Evolutionary conservation across 2,329 filamentous ascomycete genomes (phyloP).

Genomic region (Fusarium sp.): DNA sequence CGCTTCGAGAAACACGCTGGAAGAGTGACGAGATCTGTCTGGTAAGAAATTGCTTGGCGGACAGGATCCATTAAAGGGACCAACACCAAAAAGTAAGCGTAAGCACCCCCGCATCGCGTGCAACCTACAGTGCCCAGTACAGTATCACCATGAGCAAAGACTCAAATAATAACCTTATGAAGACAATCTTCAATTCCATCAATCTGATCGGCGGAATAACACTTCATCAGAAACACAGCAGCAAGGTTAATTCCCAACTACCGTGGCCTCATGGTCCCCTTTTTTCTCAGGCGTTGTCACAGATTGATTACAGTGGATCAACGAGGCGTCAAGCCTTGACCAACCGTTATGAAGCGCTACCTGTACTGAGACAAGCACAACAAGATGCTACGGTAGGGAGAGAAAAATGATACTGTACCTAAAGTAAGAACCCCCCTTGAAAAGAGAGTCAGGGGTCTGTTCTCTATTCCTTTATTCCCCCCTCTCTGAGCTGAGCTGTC

Average conservation of each 20-base stretch:
- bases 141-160: not conserved
- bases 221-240: not conserved
- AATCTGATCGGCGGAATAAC: not conserved
- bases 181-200: not conserved
- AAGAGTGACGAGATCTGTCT: not conserved
- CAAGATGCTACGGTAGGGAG: conserved; percentile 15
- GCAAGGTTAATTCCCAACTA: not conserved
- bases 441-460: conserved; percentile 24
- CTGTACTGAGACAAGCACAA: conserved; percentile 7
- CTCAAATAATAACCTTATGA: not conserved
- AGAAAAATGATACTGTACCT: not conserved
- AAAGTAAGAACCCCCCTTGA: conserved; percentile 1
- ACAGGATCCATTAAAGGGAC: conserved; percentile 12
- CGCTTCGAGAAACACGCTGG: not conserved
- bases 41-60: conserved; percentile 9
- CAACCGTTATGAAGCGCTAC: conserved; percentile 17
- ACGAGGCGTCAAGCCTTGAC: conserved; percentile 19
- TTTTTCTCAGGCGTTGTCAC: not conserved
- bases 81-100: not conserved
- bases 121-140: not conserved
- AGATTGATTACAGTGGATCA: conserved; percentile 22
- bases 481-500: conserved; percentile 8
- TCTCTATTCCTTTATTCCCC: not conserved
- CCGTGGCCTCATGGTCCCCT: conserved; percentile 2
- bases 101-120: conserved; percentile 9